Base-by-base conservation (phyloP, 257 asterid genomes). In the Scutellaria galericulata region DNA sequence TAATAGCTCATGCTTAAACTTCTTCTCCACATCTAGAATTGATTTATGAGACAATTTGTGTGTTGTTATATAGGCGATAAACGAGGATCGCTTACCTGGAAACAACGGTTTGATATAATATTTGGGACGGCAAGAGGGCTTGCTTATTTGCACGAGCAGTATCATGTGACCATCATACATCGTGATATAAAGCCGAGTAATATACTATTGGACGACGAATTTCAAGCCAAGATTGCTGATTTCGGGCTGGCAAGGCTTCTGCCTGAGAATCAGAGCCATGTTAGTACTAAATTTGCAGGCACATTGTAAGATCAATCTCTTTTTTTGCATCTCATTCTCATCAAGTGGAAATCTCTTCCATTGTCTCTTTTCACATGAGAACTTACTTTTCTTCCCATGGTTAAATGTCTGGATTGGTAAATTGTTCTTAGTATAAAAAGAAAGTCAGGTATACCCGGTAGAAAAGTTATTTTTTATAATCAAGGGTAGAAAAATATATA, bases 271-370 rank as follows among this genome's bases (percentile, higher is more conserved):
- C 86, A 80, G 83, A 86, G 86, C 44, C 97, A 92, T 71, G 81
- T 92, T 64, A 92, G 95, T 82, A 92, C 97, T 50, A 92, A 81
- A 80, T 92, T 92, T 83, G 97, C 97, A 1, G 97, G 97, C 52
- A 90, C 98, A 68, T 74, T 92, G 98, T 90, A 82, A 79, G 95
- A 77, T 18, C 58, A 67, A 2, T 6, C 2, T 7, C 37, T 7
- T 41, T 31, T n/a, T n/a, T n/a, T 24, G 27, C 2, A 24, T 24
- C 27, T 24, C 27, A 24, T 24, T 24, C 27, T 24, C 2, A 24
- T 24, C 27, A 24, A 24, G 27, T 24, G 27, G 27, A 24, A 24
- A 24, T 24, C 27, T 1, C 27, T 24, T 1, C 27, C 0, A 24
- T 24, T 24, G 27, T 24, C 27, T 24, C 27, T 24, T 24, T 24